A percentile compares a stretch with the other conserved stretches of the same genome.
Evolutionary conservation across 2,329 filamentous ascomycete genomes (phyloP).

Genomic region (Aureobasidium sp.): DNA sequence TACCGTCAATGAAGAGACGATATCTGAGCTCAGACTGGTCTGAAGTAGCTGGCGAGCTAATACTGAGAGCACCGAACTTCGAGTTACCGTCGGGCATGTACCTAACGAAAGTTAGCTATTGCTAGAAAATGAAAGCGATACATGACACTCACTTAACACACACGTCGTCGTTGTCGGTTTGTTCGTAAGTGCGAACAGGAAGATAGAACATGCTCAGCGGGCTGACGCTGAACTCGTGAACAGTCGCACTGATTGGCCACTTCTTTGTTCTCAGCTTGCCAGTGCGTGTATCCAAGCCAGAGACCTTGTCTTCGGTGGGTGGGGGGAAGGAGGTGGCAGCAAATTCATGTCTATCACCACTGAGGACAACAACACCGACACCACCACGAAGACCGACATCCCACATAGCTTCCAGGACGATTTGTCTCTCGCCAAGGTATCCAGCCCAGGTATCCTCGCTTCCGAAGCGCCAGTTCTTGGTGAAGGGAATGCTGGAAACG

Average conservation of each 20-base stretch:
- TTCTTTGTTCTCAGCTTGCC: conserved; percentile 17
- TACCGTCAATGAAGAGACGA: conserved; percentile 82
- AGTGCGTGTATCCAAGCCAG: conserved; percentile 29
- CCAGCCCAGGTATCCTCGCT: conserved; percentile 94
- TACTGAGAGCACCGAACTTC: conserved; percentile 88
- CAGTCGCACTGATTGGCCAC: conserved; percentile 71
- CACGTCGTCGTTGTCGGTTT: conserved; percentile 85
- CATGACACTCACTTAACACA: conserved; percentile 74
- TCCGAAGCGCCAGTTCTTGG: conserved; percentile 96
- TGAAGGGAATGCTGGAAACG: conserved; percentile 92
- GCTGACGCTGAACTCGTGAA: conserved; percentile 93
- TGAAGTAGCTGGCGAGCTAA: conserved; percentile 70
- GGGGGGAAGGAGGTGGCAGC: conserved; percentile 82
- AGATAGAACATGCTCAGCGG: conserved; percentile 96
- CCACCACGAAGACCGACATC: conserved; percentile 74
- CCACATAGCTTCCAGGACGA: conserved; percentile 93
- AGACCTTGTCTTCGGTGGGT: conserved; percentile 54
- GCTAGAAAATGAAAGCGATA: background rate
- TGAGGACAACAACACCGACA: conserved; percentile 84
- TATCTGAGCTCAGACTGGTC: conserved; percentile 82
- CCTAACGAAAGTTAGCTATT: conserved; percentile 42
- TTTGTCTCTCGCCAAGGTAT: conserved; percentile 82
- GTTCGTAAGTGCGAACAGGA: conserved; percentile 83
- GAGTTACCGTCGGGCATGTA: conserved; percentile 88
- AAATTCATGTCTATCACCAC: conserved; percentile 97